Evolutionary conservation across 257 asterid species (phyloP).

Genomic region (Jasminum sambac): DNA sequence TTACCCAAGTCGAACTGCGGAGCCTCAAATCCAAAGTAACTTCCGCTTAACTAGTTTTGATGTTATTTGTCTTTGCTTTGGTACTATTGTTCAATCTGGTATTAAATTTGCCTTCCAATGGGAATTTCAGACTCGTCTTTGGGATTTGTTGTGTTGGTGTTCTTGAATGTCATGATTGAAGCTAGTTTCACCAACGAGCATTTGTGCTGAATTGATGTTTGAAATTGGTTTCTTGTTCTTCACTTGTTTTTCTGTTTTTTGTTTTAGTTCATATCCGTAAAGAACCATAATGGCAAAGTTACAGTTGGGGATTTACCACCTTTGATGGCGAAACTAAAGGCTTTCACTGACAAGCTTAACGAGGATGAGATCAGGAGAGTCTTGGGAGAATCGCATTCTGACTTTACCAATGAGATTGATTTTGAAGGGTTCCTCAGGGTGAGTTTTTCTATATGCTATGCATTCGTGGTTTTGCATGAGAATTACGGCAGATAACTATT

Average conservation of each 20-base stretch:
- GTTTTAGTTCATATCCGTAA: conserved; percentile 58
- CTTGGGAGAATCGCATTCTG: conserved; percentile 55
- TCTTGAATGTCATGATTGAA: conserved; percentile 21
- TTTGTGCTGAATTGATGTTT: conserved; percentile 27
- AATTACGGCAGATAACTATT: conserved; percentile 5
- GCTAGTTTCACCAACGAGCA: conserved; percentile 20
- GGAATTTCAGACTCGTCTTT: conserved; percentile 1
- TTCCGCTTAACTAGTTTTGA: conserved; percentile 2
- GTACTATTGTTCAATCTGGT: not conserved
- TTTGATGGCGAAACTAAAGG: conserved; percentile 68
- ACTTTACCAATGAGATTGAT: conserved; percentile 61
- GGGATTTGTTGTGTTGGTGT: conserved; percentile 13
- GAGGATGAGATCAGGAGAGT: conserved; percentile 69
- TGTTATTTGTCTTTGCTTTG: conserved; percentile 5
- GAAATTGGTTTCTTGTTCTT: conserved; percentile 12
- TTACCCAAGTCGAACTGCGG: conserved; percentile 92
- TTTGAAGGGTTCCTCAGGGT: conserved; percentile 96
- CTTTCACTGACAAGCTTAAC: conserved; percentile 45
- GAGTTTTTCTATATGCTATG: conserved; percentile 19
- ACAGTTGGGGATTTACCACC: conserved; percentile 72
- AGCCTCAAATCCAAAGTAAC: conserved; percentile 79
- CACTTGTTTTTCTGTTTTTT: not conserved
- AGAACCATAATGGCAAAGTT: conserved; percentile 75
- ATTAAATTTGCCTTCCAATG: not conserved
- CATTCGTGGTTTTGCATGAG: conserved; percentile 5